These are phyloP conservation scores for Pluteus cervinus DNA, from an alignment of 768 basidiomycete species.

Conservation along the genomic window DNA sequence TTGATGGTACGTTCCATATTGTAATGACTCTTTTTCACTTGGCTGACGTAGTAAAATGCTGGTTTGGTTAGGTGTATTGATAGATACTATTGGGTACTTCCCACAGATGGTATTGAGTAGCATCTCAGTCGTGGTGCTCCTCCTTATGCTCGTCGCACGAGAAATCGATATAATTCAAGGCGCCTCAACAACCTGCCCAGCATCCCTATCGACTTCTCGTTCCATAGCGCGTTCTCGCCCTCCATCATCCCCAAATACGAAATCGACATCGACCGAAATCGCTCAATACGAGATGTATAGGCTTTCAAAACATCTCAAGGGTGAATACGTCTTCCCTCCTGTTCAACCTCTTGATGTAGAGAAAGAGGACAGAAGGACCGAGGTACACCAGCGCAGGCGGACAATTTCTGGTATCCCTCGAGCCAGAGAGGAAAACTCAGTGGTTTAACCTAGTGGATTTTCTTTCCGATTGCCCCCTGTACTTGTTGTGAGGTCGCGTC, in stretches of 20 bases:
- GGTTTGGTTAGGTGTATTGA: slow-evolving; percentile 30
- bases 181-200: slow-evolving; percentile 5
- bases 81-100: slow-evolving; percentile 53
- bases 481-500: too few relatives aligned
- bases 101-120: slow-evolving; percentile 50
- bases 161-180: slow-evolving; percentile 26
- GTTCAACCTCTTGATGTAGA: too few relatives aligned
- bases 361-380: too few relatives aligned
- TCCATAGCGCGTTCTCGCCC: slow-evolving; percentile 14
- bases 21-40: neutral
- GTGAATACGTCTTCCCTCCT: slow-evolving; percentile 38
- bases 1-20: slow-evolving; percentile 29
- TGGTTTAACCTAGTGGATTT: too few relatives aligned
- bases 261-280: slow-evolving; percentile 26
- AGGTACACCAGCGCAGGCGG: too few relatives aligned
- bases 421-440: too few relatives aligned
- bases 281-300: slow-evolving; percentile 31
- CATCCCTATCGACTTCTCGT: slow-evolving; percentile 12
- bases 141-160: slow-evolving; percentile 35
- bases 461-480: too few relatives aligned
- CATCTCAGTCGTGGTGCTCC: slow-evolving; percentile 32
- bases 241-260: slow-evolving; percentile 20
- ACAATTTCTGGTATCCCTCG: too few relatives aligned
- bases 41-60: neutral
- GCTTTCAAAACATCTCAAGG: slow-evolving; percentile 28